phyloP scores from a whole-genome alignment of 2,329 filamentous ascomycete genomes.

The Septoria linicola region DNA sequence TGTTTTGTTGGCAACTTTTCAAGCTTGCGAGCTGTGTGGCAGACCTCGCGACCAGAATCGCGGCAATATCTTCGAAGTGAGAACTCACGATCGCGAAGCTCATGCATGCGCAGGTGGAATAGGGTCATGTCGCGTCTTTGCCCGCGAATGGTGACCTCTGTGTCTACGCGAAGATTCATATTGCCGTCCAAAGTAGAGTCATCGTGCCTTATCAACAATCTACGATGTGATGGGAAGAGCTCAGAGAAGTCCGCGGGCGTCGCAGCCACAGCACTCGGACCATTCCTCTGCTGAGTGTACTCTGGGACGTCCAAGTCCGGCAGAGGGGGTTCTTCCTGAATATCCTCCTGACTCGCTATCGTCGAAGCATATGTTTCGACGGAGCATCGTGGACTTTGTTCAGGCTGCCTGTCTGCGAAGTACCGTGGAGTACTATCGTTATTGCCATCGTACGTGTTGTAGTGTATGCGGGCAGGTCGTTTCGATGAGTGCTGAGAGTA shows the following conservation, averaged over 20 bases:
- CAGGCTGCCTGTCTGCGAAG: slow-evolving; percentile 27
- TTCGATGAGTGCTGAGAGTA: slow-evolving; percentile 27
- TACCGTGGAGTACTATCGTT: slow-evolving; percentile 26
- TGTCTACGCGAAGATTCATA: slow-evolving; percentile 92
- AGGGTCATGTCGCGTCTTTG: slow-evolving; percentile 65
- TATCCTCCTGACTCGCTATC: slow-evolving; percentile 60
- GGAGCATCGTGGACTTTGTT: slow-evolving; percentile 57
- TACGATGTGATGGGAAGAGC: slow-evolving; percentile 81
- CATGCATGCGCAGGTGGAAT: slow-evolving; percentile 94
- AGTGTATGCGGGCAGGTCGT: slow-evolving; percentile 30
- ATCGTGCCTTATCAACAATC: slow-evolving; percentile 82
- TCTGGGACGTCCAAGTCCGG: slow-evolving; percentile 58
- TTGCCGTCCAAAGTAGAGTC: slow-evolving; percentile 88
- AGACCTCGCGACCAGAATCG: slow-evolving; percentile 89
- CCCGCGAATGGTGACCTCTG: slow-evolving; percentile 60
- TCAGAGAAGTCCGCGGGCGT: slow-evolving; percentile 78
- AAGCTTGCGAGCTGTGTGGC: slow-evolving; percentile 74
- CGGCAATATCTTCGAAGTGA: slow-evolving; percentile 88
- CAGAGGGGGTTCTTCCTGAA: slow-evolving; percentile 41
- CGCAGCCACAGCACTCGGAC: slow-evolving; percentile 58
- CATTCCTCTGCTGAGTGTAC: slow-evolving; percentile 62
- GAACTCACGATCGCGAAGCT: slow-evolving; percentile 81
- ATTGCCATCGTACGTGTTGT: slow-evolving; percentile 30
- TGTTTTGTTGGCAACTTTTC: slow-evolving; percentile 51
- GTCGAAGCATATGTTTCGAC: slow-evolving; percentile 80